These are phyloP conservation scores for Wickerhamomyces chambardii DNA, from an alignment of 805 yeast species.

Conservation along the genomic window DNA sequence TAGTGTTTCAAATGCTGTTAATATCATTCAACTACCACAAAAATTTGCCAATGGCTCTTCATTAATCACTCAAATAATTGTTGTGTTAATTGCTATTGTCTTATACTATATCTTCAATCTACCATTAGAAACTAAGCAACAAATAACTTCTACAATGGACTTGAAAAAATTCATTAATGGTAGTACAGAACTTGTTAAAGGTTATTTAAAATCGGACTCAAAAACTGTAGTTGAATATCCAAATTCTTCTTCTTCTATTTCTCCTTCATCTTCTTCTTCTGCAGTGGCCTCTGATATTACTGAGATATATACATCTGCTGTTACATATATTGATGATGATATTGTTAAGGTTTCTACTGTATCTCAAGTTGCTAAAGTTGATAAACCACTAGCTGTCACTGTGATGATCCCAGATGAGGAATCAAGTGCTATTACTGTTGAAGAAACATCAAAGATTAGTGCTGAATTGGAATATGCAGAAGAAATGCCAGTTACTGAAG, in stretches of 20 bases:
- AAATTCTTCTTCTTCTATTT: not conserved
- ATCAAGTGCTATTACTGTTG: not conserved
- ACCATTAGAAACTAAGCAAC: conserved; percentile 8
- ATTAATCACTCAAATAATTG: not conserved
- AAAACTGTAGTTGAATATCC: not conserved
- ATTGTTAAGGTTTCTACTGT: not conserved
- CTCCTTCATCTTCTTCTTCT: not conserved
- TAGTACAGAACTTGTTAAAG: no score
- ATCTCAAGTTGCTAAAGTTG: not conserved
- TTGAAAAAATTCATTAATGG: no score
- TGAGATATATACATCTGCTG: not conserved
- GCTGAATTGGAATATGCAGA: conserved; percentile 12
- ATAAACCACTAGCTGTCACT: not conserved
- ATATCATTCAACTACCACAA: conserved; percentile 50
- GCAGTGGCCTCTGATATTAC: not conserved
- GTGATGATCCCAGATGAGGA: not conserved
- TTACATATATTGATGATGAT: not conserved
- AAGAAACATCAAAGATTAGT: conserved; percentile 6
- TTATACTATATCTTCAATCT: conserved; percentile 3
- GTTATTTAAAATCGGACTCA: no score
- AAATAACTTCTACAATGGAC: conserved; percentile 1
- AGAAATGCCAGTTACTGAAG: not conserved
- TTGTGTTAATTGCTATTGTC: conserved; percentile 3
- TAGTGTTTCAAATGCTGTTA: conserved; percentile 70
- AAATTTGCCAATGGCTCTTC: conserved; percentile 25